Percentiles rank a stretch among this genome's conserved stretches.
These are phyloP conservation scores for Henckelia pumila DNA, from an alignment of 257 asterid genomes.

Conservation along the genomic window DNA sequence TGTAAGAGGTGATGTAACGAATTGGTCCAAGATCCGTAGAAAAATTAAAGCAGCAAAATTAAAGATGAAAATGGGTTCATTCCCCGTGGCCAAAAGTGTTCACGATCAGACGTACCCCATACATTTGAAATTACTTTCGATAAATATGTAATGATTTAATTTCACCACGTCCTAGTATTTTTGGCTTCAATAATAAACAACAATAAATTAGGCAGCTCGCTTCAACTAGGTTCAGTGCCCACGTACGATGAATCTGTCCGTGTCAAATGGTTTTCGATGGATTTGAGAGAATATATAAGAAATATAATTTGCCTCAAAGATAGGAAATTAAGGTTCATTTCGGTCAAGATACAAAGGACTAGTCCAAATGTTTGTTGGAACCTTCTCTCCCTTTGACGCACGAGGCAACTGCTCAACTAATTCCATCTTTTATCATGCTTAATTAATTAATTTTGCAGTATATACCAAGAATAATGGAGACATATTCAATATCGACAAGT, in stretches of 20 bases:
- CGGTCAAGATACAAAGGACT: conserved; percentile 28
- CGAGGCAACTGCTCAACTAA: conserved; percentile 32
- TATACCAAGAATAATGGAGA: too few relatives aligned
- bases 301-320: neutral
- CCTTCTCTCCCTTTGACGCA: conserved; percentile 6
- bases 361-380: conserved; percentile 18
- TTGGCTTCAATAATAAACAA: neutral
- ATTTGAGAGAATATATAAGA: conserved; percentile 11
- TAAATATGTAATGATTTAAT: neutral
- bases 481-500: too few relatives aligned
- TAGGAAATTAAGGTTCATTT: too few relatives aligned
- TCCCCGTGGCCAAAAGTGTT: conserved; percentile 26
- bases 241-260: conserved; percentile 43
- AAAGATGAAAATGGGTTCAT: conserved; percentile 20
- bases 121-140: neutral
- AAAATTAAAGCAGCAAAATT: too few relatives aligned
- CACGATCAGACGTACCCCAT: conserved; percentile 17
- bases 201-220: neutral
- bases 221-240: conserved; percentile 17
- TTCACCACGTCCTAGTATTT: neutral
- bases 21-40: too few relatives aligned
- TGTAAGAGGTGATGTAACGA: too few relatives aligned
- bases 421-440: too few relatives aligned
- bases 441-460: too few relatives aligned
- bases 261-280: conserved; percentile 15